Base-by-base conservation (phyloP, 805 yeast species). In the Ogataea zsoltii region DNA sequence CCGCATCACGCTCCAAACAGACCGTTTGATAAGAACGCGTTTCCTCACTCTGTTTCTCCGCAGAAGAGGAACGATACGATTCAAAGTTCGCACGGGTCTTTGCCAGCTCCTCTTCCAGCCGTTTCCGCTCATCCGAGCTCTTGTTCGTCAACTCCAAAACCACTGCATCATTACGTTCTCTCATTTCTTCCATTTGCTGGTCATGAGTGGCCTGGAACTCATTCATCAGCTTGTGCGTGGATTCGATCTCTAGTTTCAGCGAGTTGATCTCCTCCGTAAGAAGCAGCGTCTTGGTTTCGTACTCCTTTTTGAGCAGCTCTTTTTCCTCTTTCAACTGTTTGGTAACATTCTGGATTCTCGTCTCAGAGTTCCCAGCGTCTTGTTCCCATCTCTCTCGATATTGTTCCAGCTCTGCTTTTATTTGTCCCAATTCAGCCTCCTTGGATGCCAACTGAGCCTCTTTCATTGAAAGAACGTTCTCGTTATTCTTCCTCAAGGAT, bases 131-230 rank as follows among this genome's bases (percentile, higher is more conserved):
- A 6, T 4, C 19, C 21, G 21, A 14, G 9, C 14, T 23, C 19
- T 35, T 35, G 17, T 4, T 17, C 10, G 21, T 23, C 38, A 35
- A 23, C 21, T 35, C 38, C 7, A 28, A 25, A 7, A 35, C 11
- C 12, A 35, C 38, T 19, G 16, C 38, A 9, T 37, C 41, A 7
- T 29, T 42, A 4, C 31, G 13, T 32, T 47, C 35, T 7, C 41
- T 35, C 11, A 45, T 16, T 16, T 42, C 43, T 31, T 45, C 44
- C 1, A 51, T 28, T 23, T 51, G 55, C 43, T 51, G 41, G 31
- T 49, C 55, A 31, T 53, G 55, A 12, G 53, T 49, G n/a, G 34
- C 7, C 19, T 53, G 53, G 47, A 47, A 50, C 2, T 53, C 55
- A 21, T 42, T 33, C 50, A 50, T 44, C 49, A 49, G 44, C 21